Conservation (phyloP, 176 grass and related monocot genomes). For the Carex myosuroides region DNA sequence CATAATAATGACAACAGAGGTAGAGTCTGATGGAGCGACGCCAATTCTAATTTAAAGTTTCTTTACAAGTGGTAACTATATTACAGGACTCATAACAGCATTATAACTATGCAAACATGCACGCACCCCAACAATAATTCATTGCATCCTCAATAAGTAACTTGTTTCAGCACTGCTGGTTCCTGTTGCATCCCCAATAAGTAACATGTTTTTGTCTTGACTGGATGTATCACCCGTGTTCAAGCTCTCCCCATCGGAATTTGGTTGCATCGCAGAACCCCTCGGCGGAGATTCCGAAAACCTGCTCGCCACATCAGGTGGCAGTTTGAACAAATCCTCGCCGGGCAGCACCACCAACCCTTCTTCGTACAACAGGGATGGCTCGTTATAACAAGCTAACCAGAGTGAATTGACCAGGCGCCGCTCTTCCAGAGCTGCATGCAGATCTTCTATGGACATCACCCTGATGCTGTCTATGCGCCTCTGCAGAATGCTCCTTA, state of each 20-base stretch:
- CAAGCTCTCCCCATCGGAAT: neutral
- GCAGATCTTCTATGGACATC: conserved; percentile 68
- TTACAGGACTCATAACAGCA: neutral
- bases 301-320: conserved; percentile 54
- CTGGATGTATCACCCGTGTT: neutral
- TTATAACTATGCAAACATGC: neutral
- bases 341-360: conserved; percentile 68
- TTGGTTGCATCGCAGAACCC: neutral
- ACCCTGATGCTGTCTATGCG: conserved; percentile 50
- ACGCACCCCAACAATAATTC: neutral
- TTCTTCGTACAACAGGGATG: conserved; percentile 46
- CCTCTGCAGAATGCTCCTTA: conserved; percentile 41
- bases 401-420: conserved; percentile 70
- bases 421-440: conserved; percentile 73
- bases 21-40: neutral
- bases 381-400: conserved; percentile 66
- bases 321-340: conserved; percentile 52
- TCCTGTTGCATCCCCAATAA: neutral
- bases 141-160: no score
- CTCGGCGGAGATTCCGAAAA: conserved; percentile 7
- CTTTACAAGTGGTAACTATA: neutral
- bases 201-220: neutral
- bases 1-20: neutral
- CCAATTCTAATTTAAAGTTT: neutral
- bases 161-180: neutral